Evolutionary conservation across 352 stramenopile genomes (phyloP).

Genomic region (Thraustochytrium sp.): DNA sequence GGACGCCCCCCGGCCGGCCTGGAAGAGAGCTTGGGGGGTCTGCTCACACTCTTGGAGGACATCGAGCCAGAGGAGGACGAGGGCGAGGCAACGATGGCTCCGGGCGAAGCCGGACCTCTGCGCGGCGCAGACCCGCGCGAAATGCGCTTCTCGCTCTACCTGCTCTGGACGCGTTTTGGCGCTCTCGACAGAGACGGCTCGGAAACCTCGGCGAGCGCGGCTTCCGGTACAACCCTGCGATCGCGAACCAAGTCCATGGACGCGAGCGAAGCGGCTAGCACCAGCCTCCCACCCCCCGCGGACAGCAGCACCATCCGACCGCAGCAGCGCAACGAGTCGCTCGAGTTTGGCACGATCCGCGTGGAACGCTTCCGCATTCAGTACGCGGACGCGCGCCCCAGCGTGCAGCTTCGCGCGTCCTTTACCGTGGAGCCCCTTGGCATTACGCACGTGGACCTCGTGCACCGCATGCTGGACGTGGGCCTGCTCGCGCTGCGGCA

Average conservation of each 20-base stretch:
- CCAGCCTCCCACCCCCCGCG: background rate
- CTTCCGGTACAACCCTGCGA: too few relatives aligned
- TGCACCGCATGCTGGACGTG: background rate
- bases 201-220: background rate
- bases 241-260: background rate
- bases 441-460: background rate
- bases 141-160: background rate
- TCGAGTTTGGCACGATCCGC: background rate
- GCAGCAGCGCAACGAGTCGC: background rate
- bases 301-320: background rate
- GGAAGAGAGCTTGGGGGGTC: background rate
- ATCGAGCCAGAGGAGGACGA: too few relatives aligned
- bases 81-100: background rate
- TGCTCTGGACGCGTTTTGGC: constrained; percentile 3
- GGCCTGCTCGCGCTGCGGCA: background rate
- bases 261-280: background rate
- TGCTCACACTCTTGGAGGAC: too few relatives aligned
- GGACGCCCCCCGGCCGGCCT: background rate
- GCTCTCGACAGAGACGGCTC: background rate
- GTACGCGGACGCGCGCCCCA: background rate
- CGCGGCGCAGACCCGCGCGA: background rate
- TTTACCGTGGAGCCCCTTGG: background rate
- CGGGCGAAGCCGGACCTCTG: background rate
- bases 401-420: background rate
- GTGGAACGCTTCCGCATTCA: background rate